Evolutionary conservation across 1,139 yeast genomes (phyloP), one percentile per base, ranked within the genome.

Genomic region (Suhomyces bolitotheri): DNA sequence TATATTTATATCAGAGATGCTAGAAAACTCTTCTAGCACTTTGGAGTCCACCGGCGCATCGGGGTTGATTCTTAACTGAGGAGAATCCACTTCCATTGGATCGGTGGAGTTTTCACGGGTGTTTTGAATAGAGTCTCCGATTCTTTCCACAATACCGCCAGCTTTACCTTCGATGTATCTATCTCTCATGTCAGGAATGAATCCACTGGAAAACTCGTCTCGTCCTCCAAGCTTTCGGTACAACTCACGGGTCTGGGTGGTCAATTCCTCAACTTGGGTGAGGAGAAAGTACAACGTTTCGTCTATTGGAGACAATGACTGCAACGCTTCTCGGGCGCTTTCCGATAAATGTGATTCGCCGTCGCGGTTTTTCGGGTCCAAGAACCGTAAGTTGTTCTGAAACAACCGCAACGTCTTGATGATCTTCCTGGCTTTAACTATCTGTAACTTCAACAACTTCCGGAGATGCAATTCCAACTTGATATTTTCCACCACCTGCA

Each of bases 271-370:
- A 17, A 67, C 66, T 40, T 74, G 75, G 23, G 54, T 52, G n/a
- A 71, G 49, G 25, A 73, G 44, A 46, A 65, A 79, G 46, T 66
- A 65, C 17, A 77, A 53, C 3, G 78, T 74, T 35, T 80, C 84
- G 40, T 70, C 71, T 16, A 80, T 50, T 3, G 85, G 84, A 1
- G 70, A 58, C 11, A 78, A 53, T n/a, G 66, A 53, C 28, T 63
- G 63, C 27, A 72, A 45, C 1, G 66, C 56, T 12, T 52, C 55
- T 16, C 62, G 52, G 1, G 64, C 51, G 13, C 58, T 61, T 1
- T 51, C 50, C 4, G 63, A 50, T 8, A 17, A 17, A 8, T 8
- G 7, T 23, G 21, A 20, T 7, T 21, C 29, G n/a, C 22, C 25
- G n/a, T 14, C 31, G 3, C 33, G 38, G 4, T 25, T 30, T 13